Conservation (phyloP, 306 rosid species). For the Clitoria ternatea region DNA sequence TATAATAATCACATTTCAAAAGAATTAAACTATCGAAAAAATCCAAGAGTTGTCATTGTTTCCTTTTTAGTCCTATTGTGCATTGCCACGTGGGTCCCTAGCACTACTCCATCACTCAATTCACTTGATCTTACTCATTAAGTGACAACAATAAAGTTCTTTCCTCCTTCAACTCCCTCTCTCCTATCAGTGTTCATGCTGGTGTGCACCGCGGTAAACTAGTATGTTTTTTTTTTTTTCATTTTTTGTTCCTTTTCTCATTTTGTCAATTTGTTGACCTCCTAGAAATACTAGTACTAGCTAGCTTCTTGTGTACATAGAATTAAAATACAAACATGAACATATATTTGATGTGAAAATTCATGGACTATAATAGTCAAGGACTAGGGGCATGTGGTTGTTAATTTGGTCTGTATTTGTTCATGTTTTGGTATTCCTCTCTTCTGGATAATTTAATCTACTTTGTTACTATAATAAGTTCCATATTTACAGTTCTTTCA, state of each 20-base stretch:
- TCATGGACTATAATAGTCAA: not conserved
- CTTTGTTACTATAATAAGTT: not conserved
- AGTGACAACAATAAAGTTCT: slow-evolving; percentile 21
- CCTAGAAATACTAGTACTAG: not conserved
- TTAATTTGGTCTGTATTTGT: not conserved
- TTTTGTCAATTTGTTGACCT: not conserved
- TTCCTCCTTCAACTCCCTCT: slow-evolving; percentile 18
- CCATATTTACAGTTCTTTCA: not conserved
- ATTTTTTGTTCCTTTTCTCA: not conserved
- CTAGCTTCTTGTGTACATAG: not conserved
- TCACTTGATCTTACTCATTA: slow-evolving; percentile 36
- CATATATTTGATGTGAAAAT: not conserved
- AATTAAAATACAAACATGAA: not conserved
- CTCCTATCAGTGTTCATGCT: slow-evolving; percentile 22
- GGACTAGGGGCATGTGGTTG: not conserved
- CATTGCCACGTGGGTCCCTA: slow-evolving; percentile 57
- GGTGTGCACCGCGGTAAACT: slow-evolving; percentile 17
- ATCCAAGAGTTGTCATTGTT: slow-evolving; percentile 9
- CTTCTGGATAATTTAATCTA: not conserved
- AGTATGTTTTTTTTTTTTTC: slow-evolving; percentile 18
- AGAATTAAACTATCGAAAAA: no score
- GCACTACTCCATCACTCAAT: slow-evolving; percentile 30
- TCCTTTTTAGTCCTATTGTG: slow-evolving; percentile 15
- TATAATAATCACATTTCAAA: no score
- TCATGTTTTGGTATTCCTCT: not conserved